Conservation (phyloP, 2,329 filamentous ascomycete genomes). For the Hymenotorrendiella dingleyae region DNA sequence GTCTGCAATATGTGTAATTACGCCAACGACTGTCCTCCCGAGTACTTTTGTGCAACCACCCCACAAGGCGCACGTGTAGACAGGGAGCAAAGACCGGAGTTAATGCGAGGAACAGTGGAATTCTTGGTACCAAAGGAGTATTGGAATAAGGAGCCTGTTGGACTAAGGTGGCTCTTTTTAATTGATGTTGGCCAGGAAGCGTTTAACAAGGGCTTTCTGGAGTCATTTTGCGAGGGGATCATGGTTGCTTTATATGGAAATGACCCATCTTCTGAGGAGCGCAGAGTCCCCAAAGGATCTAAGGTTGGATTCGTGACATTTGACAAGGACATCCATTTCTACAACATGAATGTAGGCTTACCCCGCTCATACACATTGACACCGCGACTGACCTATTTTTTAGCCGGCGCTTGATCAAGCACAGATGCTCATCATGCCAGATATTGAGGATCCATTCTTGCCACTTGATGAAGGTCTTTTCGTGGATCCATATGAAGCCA, state of each 20-base stretch:
- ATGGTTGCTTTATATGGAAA: slow-evolving; percentile 75
- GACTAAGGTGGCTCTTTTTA: slow-evolving; percentile 80
- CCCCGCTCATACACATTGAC: background rate
- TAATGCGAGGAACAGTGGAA: slow-evolving; percentile 88
- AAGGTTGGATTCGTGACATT: slow-evolving; percentile 95
- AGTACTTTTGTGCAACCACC: slow-evolving; percentile 90
- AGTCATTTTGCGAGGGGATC: slow-evolving; percentile 87
- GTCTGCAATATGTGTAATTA: slow-evolving; percentile 98
- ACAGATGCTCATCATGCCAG: slow-evolving; percentile 98
- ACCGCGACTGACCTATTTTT: background rate
- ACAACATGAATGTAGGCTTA: slow-evolving; percentile 75
- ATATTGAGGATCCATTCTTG: slow-evolving; percentile 93
- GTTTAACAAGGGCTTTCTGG: slow-evolving; percentile 82
- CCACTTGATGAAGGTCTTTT: slow-evolving; percentile 88
- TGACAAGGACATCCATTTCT: slow-evolving; percentile 96
- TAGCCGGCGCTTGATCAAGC: slow-evolving; percentile 74
- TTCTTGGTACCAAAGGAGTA: slow-evolving; percentile 98
- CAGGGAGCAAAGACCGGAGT: slow-evolving; percentile 79
- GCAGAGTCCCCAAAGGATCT: slow-evolving; percentile 66
- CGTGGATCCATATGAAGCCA: slow-evolving; percentile 88
- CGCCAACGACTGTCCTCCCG: slow-evolving; percentile 84
- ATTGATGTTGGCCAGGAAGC: slow-evolving; percentile 92
- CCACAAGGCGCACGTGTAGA: slow-evolving; percentile 83
- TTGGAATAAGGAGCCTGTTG: slow-evolving; percentile 91
- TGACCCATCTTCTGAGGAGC: slow-evolving; percentile 44